Evolutionary conservation across 352 stramenopile genomes (phyloP).

Genomic region (Globisporangium cylindrosporum): DNA sequence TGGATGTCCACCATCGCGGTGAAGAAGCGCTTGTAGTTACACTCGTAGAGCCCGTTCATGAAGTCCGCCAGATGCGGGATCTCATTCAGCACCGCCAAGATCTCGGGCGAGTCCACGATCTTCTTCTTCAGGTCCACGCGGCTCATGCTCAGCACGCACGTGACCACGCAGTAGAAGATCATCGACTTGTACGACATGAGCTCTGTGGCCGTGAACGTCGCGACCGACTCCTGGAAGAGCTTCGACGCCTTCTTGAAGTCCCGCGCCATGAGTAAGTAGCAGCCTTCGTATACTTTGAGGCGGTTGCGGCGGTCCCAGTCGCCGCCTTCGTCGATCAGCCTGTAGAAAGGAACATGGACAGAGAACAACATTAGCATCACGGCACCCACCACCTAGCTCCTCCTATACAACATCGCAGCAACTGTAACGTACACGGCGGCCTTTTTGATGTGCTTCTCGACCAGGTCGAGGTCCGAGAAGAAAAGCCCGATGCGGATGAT

Average conservation of each 20-base stretch:
- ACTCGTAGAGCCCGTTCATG: conserved; percentile 96
- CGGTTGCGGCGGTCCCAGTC: conserved; percentile 99
- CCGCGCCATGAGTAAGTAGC: conserved; percentile 90
- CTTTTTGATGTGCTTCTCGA: conserved; percentile 88
- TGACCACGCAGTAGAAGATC: conserved; percentile 97
- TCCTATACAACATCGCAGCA: not conserved
- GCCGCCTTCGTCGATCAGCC: conserved; percentile 92
- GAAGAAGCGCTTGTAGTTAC: conserved; percentile 98
- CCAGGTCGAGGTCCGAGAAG: conserved; percentile 80
- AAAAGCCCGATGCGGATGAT: conserved; percentile 88
- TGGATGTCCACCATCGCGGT: conserved; percentile 87
- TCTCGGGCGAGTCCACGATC: conserved; percentile 96
- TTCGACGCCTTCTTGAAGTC: conserved; percentile 93
- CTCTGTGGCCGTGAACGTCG: conserved; percentile 97
- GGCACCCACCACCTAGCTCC: not conserved
- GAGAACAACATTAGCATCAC: not conserved
- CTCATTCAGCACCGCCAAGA: conserved; percentile 87
- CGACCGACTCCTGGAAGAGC: conserved; percentile 95
- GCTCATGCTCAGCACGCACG: conserved; percentile 92
- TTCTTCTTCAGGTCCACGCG: conserved; percentile 97
- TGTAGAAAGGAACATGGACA: conserved; percentile 13
- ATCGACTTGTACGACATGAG: conserved; percentile 97
- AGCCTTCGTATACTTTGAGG: conserved; percentile 97
- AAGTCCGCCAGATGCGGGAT: conserved; percentile 83
- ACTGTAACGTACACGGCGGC: conserved; percentile 58